phyloP scores from a whole-genome alignment of 75 land plant genomes.

The Selaginella moellendorffii region DNA sequence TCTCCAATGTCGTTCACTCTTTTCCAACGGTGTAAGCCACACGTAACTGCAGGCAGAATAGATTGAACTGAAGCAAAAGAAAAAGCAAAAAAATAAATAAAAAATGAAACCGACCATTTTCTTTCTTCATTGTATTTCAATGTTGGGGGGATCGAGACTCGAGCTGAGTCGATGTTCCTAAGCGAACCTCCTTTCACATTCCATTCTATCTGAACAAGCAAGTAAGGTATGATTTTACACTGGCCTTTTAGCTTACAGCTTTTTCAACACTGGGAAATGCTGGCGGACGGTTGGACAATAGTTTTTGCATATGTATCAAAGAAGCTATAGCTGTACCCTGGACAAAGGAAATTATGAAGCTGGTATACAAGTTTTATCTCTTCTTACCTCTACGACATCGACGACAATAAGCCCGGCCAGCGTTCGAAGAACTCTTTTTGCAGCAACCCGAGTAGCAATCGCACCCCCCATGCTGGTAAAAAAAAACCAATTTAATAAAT shows the following conservation, averaged over 20 bases:
- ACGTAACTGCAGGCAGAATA: slow-evolving; percentile 45
- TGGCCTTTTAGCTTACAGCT: slow-evolving; percentile 37
- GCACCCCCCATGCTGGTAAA: slow-evolving; percentile 93
- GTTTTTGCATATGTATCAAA: slow-evolving; percentile 81
- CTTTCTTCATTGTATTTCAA: slow-evolving; percentile 54
- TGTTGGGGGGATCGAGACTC: slow-evolving; percentile 76
- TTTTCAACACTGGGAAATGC: slow-evolving; percentile 65
- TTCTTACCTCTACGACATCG: slow-evolving; percentile 93
- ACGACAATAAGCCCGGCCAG: slow-evolving; percentile 67
- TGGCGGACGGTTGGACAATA: slow-evolving; percentile 65
- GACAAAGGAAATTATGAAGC: slow-evolving; percentile 8
- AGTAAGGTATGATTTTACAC: background rate
- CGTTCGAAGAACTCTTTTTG: slow-evolving; percentile 46
- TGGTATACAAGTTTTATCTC: background rate
- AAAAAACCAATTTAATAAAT: too few relatives aligned
- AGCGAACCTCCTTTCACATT: slow-evolving; percentile 83
- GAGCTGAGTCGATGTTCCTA: slow-evolving; percentile 88
- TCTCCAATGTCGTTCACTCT: slow-evolving; percentile 82
- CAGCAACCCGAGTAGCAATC: slow-evolving; percentile 79
- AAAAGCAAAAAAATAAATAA: too few relatives aligned
- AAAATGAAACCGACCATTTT: slow-evolving; percentile 64
- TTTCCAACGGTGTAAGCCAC: slow-evolving; percentile 64
- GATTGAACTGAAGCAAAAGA: background rate
- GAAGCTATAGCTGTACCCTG: slow-evolving; percentile 98
- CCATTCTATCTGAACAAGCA: slow-evolving; percentile 59